Conservation (phyloP, 345 rosid species). For the Eucalyptus microcorys region DNA sequence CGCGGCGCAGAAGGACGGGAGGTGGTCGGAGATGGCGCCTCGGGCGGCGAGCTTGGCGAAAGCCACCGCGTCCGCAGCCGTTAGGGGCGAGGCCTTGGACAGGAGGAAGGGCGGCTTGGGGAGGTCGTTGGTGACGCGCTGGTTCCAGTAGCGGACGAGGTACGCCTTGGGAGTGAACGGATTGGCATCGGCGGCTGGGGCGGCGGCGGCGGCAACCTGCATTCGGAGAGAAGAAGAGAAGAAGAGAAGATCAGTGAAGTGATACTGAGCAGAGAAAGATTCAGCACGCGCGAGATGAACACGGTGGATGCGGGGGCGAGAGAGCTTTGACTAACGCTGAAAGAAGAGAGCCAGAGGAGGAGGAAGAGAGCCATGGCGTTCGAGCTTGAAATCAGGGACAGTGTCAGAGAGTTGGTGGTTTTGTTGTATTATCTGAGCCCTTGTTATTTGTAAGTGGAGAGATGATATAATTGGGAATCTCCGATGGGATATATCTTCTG, state of each 20-base stretch:
- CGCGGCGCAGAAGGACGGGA: constrained; percentile 68
- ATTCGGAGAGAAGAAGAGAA: not conserved
- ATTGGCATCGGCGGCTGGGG: constrained; percentile 8
- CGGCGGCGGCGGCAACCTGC: constrained; percentile 22
- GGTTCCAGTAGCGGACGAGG: constrained; percentile 83
- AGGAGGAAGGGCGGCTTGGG: constrained; percentile 47
- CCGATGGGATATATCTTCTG: not conserved
- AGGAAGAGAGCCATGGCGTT: not conserved
- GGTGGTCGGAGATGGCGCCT: constrained; percentile 40
- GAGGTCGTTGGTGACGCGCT: constrained; percentile 33
- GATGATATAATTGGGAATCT: not conserved
- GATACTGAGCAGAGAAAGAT: not conserved
- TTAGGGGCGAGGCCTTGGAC: constrained; percentile 73
- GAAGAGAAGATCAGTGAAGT: not conserved
- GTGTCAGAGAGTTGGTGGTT: not conserved
- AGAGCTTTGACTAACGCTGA: constrained; percentile 15
- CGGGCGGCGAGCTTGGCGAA: constrained; percentile 62
- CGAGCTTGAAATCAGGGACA: not conserved
- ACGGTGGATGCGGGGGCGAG: not conserved
- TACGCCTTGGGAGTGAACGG: constrained; percentile 77
- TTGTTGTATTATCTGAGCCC: not conserved
- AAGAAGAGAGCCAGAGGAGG: not conserved
- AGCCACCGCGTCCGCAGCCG: constrained; percentile 46
- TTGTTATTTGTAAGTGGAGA: not conserved
- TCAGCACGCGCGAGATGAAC: not conserved